These are phyloP conservation scores for Solanum piurae DNA, from an alignment of 257 asterid genomes.

Conservation along the genomic window DNA sequence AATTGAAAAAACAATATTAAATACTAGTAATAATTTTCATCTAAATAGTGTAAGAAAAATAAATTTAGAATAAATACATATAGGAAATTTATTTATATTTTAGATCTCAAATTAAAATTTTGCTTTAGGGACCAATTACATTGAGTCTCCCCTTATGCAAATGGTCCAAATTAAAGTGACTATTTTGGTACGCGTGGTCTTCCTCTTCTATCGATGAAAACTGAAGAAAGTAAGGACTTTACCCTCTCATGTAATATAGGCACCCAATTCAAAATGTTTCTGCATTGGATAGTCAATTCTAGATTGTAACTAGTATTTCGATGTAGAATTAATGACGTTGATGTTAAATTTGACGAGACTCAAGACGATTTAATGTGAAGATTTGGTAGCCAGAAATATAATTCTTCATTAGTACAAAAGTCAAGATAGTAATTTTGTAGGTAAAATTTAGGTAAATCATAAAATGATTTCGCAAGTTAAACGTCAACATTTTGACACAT, in stretches of 20 bases:
- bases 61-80: too few relatives aligned
- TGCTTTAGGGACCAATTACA: too few relatives aligned
- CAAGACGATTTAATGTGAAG: too few relatives aligned
- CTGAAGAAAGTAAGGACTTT: neutral
- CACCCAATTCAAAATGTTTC: neutral
- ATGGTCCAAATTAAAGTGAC: neutral
- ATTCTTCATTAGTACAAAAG: neutral
- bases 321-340: neutral
- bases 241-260: neutral
- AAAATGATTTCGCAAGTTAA: too few relatives aligned
- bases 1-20: too few relatives aligned
- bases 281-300: neutral
- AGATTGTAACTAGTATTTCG: neutral
- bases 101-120: too few relatives aligned
- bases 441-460: too few relatives aligned
- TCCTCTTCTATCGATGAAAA: neutral
- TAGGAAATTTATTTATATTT: too few relatives aligned
- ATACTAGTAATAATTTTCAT: too few relatives aligned
- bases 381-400: too few relatives aligned
- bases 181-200: neutral
- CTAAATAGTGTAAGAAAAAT: too few relatives aligned
- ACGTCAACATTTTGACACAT: neutral
- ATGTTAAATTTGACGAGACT: neutral
- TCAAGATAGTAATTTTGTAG: too few relatives aligned
- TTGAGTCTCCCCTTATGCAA: neutral